Percentiles rank a stretch among this genome's conserved stretches.
phyloP scores from a whole-genome alignment of 2,329 filamentous ascomycete species.

The Ceratocystis harringtonii region DNA sequence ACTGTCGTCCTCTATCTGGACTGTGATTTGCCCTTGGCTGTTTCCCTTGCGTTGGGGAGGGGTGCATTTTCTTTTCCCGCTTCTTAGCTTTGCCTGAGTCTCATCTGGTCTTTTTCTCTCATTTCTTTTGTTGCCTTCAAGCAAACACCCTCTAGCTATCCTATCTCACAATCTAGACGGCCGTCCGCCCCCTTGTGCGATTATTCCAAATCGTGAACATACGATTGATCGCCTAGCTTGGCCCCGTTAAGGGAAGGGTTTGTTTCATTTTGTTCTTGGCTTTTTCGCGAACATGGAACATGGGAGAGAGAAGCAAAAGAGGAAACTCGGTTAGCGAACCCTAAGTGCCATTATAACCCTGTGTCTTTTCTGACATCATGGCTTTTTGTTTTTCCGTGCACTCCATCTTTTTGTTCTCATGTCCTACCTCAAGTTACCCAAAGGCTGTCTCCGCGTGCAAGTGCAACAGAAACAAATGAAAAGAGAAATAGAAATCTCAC shows the following conservation, averaged over 20 bases:
- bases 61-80: neutral
- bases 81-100: neutral
- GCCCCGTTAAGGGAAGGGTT: neutral
- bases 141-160: neutral
- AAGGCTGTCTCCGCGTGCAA: neutral
- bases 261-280: constrained; percentile 6
- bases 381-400: no score
- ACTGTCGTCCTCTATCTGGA: neutral
- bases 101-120: constrained; percentile 1
- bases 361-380: no score
- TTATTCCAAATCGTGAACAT: neutral
- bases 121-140: neutral
- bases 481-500: neutral
- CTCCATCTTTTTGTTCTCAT: neutral
- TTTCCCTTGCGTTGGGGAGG: neutral
- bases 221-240: neutral
- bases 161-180: neutral
- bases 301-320: neutral
- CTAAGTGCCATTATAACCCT: neutral
- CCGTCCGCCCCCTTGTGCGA: neutral
- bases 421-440: neutral
- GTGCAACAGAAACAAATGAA: neutral
- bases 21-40: neutral
- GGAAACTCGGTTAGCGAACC: neutral
- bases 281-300: constrained; percentile 2